Conservation (phyloP, 2,329 filamentous ascomycete species). For the Monosporascus sp. region DNA sequence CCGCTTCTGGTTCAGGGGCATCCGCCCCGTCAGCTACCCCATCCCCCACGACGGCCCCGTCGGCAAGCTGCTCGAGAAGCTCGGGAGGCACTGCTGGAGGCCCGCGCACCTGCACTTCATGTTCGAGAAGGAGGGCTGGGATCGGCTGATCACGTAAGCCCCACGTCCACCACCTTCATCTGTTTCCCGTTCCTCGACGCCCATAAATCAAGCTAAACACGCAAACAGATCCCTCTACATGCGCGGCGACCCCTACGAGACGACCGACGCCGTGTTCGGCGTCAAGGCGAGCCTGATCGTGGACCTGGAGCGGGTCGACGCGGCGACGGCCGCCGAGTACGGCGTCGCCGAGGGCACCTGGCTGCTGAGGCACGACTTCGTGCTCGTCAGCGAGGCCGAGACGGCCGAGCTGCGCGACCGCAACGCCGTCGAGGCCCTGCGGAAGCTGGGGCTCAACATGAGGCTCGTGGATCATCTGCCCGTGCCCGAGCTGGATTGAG, state of each 20-base stretch:
- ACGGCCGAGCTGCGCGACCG: slow-evolving; percentile 60
- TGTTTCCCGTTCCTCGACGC: background rate
- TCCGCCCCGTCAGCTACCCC: slow-evolving; percentile 79
- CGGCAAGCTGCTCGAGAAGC: slow-evolving; percentile 58
- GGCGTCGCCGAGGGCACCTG: slow-evolving; percentile 57
- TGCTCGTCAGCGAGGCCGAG: slow-evolving; percentile 67
- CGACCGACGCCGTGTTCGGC: slow-evolving; percentile 78
- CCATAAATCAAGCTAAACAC: background rate
- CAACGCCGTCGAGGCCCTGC: slow-evolving; percentile 60
- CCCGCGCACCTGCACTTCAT: slow-evolving; percentile 84
- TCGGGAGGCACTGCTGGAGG: slow-evolving; percentile 72
- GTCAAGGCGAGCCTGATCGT: slow-evolving; percentile 78
- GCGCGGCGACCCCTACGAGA: slow-evolving; percentile 74
- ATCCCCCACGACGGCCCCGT: slow-evolving; percentile 84
- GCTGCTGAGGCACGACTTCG: slow-evolving; percentile 69
- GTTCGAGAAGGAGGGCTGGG: slow-evolving; percentile 75
- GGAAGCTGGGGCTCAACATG: slow-evolving; percentile 60
- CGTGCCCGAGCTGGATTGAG: slow-evolving; percentile 59
- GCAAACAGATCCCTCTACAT: slow-evolving; percentile 77
- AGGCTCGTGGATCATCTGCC: slow-evolving; percentile 73
- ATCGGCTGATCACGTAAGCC: slow-evolving; percentile 76
- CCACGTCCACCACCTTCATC: background rate
- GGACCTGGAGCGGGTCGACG: slow-evolving; percentile 49
- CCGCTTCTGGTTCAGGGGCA: slow-evolving; percentile 77
- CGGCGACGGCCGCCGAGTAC: slow-evolving; percentile 54